These are phyloP conservation scores for Sporothrix humicola DNA, from an alignment of 2,329 filamentous ascomycete species.

Conservation along the genomic window DNA sequence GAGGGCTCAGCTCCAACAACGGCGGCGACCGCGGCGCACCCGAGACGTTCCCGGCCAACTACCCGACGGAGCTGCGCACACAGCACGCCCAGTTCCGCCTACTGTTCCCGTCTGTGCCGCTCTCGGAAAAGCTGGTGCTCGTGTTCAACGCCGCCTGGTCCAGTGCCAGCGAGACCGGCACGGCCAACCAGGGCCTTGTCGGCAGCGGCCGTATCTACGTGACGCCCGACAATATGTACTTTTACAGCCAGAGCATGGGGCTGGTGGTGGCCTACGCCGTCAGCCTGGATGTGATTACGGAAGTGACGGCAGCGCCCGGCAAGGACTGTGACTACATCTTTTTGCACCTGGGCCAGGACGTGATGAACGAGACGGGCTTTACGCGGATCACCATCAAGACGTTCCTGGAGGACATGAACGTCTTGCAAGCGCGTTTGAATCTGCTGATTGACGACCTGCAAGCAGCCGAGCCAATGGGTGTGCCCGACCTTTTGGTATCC, in stretches of 20 bases:
- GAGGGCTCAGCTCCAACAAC: neutral
- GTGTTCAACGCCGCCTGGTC: slow-evolving; percentile 92
- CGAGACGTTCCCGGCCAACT: slow-evolving; percentile 72
- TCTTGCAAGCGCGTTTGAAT: slow-evolving; percentile 84
- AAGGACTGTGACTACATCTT: slow-evolving; percentile 93
- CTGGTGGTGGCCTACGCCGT: slow-evolving; percentile 83
- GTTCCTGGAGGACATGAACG: slow-evolving; percentile 83
- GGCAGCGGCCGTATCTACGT: slow-evolving; percentile 81
- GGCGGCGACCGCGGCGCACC: slow-evolving; percentile 49
- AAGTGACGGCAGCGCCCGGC: slow-evolving; percentile 88
- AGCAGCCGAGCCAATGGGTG: slow-evolving; percentile 69
- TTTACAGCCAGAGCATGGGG: slow-evolving; percentile 94
- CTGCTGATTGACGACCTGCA: slow-evolving; percentile 82
- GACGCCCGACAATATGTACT: slow-evolving; percentile 86
- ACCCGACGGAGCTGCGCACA: slow-evolving; percentile 79
- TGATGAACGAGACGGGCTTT: slow-evolving; percentile 64
- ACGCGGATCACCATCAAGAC: slow-evolving; percentile 86
- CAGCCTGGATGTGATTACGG: slow-evolving; percentile 75
- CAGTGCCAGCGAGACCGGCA: slow-evolving; percentile 55
- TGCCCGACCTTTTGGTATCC: slow-evolving; percentile 72
- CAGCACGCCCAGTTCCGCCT: slow-evolving; percentile 94
- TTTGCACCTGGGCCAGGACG: slow-evolving; percentile 72
- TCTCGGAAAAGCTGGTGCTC: slow-evolving; percentile 81
- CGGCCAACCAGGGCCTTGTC: slow-evolving; percentile 59
- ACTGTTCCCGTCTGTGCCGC: slow-evolving; percentile 80